Conservation (phyloP, 306 rosid genomes). For the Fagus crenata region DNA sequence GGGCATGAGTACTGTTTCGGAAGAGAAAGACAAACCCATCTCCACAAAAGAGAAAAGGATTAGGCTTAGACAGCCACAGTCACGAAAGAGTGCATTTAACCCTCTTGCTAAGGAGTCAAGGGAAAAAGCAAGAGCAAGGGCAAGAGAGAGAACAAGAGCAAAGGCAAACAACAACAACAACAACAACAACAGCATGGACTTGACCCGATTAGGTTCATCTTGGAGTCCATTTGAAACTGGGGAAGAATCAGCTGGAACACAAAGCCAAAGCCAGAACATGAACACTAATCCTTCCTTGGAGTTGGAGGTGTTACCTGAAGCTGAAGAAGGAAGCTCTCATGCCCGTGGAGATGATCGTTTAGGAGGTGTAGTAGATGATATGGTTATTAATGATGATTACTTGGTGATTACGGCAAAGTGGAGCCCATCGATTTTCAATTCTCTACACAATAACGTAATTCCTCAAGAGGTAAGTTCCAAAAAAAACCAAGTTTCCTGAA, state of each 20-base stretch:
- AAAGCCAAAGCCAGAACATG: conserved; percentile 42
- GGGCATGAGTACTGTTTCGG: not conserved
- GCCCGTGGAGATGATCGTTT: conserved; percentile 32
- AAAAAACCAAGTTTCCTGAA: not conserved
- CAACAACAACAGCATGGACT: conserved; percentile 15
- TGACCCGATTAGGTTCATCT: conserved; percentile 28
- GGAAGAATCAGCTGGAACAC: conserved; percentile 50
- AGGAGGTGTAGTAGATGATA: conserved; percentile 18
- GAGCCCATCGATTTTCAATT: conserved; percentile 54
- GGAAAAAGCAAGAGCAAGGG: conserved; percentile 75
- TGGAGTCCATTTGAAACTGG: conserved; percentile 66
- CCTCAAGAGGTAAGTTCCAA: conserved; percentile 63
- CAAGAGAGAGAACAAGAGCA: conserved; percentile 60
- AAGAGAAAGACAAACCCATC: not conserved
- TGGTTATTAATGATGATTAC: conserved; percentile 36
- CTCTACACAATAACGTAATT: conserved; percentile 39
- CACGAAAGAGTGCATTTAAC: conserved; percentile 43
- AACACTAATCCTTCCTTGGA: conserved; percentile 30
- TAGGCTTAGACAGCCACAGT: conserved; percentile 17
- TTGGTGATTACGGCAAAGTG: conserved; percentile 48
- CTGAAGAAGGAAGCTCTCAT: conserved; percentile 41
- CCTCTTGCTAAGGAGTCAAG: conserved; percentile 54
- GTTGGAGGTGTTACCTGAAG: conserved; percentile 32
- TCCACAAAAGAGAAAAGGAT: conserved; percentile 21
- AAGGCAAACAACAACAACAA: conserved; percentile 10